Percentiles rank a stretch among this genome's conserved stretches.
Evolutionary conservation across 345 rosid genomes (phyloP).

Genomic region (Acer yangbiense): DNA sequence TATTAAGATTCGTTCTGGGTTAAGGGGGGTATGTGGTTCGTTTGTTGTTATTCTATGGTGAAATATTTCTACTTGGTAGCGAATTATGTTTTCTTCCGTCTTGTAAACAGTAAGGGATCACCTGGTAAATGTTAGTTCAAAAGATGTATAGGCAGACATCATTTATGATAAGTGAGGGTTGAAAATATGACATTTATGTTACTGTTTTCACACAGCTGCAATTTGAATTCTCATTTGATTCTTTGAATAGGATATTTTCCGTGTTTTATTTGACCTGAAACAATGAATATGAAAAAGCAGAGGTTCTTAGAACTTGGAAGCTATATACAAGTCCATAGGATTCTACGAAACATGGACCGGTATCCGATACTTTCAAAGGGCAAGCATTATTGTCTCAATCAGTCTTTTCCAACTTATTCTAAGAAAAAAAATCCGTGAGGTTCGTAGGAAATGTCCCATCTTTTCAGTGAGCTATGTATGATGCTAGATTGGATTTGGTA

Average conservation of each 20-base stretch:
- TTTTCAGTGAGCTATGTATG: background rate
- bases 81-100: slow-evolving; percentile 21
- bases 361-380: background rate
- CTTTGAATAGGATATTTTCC: background rate
- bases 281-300: background rate
- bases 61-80: slow-evolving; percentile 17
- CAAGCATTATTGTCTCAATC: background rate
- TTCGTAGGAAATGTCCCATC: background rate
- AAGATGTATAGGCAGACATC: slow-evolving; percentile 11
- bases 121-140: slow-evolving; percentile 13
- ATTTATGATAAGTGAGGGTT: slow-evolving; percentile 14
- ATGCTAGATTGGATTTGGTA: background rate
- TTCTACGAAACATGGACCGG: background rate
- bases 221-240: background rate
- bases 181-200: slow-evolving; percentile 11
- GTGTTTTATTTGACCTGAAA: background rate
- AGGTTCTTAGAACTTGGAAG: background rate
- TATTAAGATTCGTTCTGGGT: slow-evolving; percentile 9
- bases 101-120: slow-evolving; percentile 19
- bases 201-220: background rate
- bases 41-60: slow-evolving; percentile 24
- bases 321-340: background rate
- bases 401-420: background rate
- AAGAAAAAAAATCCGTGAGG: background rate
- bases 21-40: slow-evolving; percentile 19